Evolutionary conservation across 768 basidiomycete genomes (phyloP), one percentile per base, ranked within the genome.

Genomic region (Rhodosporidiobolus odoratus): DNA sequence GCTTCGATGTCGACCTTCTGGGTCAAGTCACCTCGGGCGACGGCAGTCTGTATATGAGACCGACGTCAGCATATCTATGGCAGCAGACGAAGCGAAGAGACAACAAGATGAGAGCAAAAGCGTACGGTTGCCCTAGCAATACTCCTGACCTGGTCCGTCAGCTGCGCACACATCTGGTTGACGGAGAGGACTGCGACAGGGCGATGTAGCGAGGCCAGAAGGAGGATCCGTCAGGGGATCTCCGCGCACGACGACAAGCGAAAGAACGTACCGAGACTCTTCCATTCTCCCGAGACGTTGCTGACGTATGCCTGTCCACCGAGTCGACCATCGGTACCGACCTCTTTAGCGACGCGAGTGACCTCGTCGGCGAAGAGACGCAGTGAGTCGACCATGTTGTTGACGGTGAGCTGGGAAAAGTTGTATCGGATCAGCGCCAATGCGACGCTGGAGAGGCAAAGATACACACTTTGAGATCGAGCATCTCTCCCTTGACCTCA

Each of bases 401-500:
- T 98, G 48, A 97, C 92, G 1, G 92, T 97, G 74, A 86, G 84
- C 82, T 90, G 59, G 13, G 50, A 35, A 32, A 48, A 53, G 27
- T 4, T 6, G 25, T 12, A 16, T 58, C 13, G 45, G 34, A 45
- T n/a, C 17, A 30, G 15, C 0, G 9, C 34, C 2, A 30, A n/a
- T 21, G 63, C 10, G 12, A 12, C 12, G 50, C 23, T 7, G 23
- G 35, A 23, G 1, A 2, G 37, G 6, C 15, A 37, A 40, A 10
- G 25, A 21, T n/a, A 47, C 71, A 48, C 13, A 73, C 75, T 66
- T 78, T 90, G 78, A 90, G 80, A 75, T 89, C 89, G 23, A 92
- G 84, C 86, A 97, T 93, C 82, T 97, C 94, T 54, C 93, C 93
- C 76, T 92, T 89, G 21, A 93, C 93, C 75, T 94, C 90, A 66